Evolutionary conservation across 2,329 filamentous ascomycete genomes (phyloP).

Genomic region (Zasmidium angulare): DNA sequence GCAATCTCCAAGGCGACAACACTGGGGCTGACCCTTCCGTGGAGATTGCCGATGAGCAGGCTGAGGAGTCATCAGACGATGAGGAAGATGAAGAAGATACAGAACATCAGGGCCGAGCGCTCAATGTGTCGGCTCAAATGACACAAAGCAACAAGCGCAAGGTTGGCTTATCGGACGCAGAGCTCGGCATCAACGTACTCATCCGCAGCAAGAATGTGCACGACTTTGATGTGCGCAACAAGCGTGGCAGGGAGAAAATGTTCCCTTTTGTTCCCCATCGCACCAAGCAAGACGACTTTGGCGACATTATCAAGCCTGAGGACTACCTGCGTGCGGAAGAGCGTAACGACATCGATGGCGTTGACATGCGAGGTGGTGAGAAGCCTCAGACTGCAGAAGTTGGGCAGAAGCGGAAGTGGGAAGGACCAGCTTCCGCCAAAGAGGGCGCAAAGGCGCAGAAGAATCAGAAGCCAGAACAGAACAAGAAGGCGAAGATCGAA

Average conservation of each 20-base stretch:
- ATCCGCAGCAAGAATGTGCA: conserved; percentile 81
- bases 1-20: conserved; percentile 71
- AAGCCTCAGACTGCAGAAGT: conserved; percentile 54
- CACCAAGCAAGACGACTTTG: conserved; percentile 84
- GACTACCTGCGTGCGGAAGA: conserved; percentile 94
- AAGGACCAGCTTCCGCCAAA: conserved; percentile 55
- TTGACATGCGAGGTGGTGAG: conserved; percentile 57
- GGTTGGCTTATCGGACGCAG: conserved; percentile 80
- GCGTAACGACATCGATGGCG: conserved; percentile 71
- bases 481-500: conserved; percentile 20
- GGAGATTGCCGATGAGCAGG: conserved; percentile 66
- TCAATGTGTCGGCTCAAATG: conserved; percentile 84
- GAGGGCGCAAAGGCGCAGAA: conserved; percentile 55
- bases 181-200: conserved; percentile 87
- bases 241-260: conserved; percentile 87
- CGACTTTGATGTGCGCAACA: conserved; percentile 87
- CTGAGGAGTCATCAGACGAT: conserved; percentile 79
- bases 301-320: conserved; percentile 88
- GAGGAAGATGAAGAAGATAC: conserved; percentile 88
- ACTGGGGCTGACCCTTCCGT: conserved; percentile 69
- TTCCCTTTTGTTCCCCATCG: conserved; percentile 83
- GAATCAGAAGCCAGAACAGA: conserved; percentile 50
- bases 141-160: conserved; percentile 79
- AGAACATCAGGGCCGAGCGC: conserved; percentile 85
- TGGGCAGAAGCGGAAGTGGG: conserved; percentile 94